Percentiles rank a stretch among this genome's conserved stretches.
Evolutionary conservation across 2,329 filamentous ascomycete species (phyloP).

Genomic region (Trichoderma simmonsii): DNA sequence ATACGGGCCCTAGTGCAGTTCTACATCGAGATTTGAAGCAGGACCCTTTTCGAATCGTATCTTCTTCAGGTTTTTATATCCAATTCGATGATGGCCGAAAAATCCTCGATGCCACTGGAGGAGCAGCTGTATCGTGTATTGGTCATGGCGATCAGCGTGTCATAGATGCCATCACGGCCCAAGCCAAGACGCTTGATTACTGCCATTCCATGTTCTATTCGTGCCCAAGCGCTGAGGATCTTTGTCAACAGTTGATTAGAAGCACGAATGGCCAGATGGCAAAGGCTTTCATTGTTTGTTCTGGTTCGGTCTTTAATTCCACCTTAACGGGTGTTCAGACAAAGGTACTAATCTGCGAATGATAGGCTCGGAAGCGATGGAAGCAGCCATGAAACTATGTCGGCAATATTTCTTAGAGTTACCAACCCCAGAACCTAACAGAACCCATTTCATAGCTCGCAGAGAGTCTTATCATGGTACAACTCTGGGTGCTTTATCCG

Average conservation of each 20-base stretch:
- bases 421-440: background rate
- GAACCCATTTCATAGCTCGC: background rate
- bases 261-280: background rate
- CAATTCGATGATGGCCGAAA: background rate
- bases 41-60: background rate
- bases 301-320: background rate
- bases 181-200: background rate
- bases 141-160: background rate
- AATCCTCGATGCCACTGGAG: background rate
- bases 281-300: background rate
- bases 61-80: background rate
- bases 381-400: background rate
- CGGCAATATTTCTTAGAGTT: background rate
- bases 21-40: background rate
- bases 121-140: background rate
- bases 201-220: background rate
- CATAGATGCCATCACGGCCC: background rate
- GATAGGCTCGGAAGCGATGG: background rate
- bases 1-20: background rate
- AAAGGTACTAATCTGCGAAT: background rate
- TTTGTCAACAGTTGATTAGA: background rate
- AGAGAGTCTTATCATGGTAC: background rate
- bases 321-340: background rate
- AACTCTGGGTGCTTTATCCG: background rate
- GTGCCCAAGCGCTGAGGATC: background rate